phyloP scores from a whole-genome alignment of 352 stramenopile species.

The Globisporangium heterothallicum region DNA sequence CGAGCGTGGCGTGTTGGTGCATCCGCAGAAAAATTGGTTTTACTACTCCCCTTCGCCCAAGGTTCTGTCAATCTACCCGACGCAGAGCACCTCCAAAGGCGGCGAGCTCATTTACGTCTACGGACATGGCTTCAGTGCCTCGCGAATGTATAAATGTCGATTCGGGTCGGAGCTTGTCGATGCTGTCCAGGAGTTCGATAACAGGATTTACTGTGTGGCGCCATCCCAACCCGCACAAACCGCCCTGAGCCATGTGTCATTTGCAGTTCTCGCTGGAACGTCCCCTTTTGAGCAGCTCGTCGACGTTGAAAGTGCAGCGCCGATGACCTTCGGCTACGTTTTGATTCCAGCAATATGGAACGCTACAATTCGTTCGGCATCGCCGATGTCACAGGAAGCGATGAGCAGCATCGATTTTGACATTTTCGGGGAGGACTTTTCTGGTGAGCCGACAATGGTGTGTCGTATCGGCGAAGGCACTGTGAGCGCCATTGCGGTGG shows the following conservation, averaged over 20 bases:
- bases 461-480: slow-evolving; percentile 13
- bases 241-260: not conserved
- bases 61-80: slow-evolving; percentile 19
- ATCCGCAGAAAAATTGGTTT: slow-evolving; percentile 26
- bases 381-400: not conserved
- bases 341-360: slow-evolving; percentile 18
- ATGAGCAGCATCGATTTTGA: not conserved
- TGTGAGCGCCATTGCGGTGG: slow-evolving; percentile 2
- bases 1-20: not conserved
- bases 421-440: slow-evolving; percentile 1
- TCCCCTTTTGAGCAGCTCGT: not conserved
- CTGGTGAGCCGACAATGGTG: not conserved
- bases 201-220: slow-evolving; percentile 22
- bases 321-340: slow-evolving; percentile 20
- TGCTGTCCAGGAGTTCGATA: slow-evolving; percentile 21
- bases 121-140: slow-evolving; percentile 23
- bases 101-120: slow-evolving; percentile 21
- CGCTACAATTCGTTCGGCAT: slow-evolving; percentile 8
- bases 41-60: slow-evolving; percentile 21
- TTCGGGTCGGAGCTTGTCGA: slow-evolving; percentile 21
- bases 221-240: slow-evolving; percentile 8
- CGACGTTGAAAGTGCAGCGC: not conserved
- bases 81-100: slow-evolving; percentile 11
- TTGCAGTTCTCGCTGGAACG: not conserved
- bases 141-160: slow-evolving; percentile 15